Base-by-base conservation (phyloP, 352 stramenopile species). In the Pseudoperonospora humuli region DNA sequence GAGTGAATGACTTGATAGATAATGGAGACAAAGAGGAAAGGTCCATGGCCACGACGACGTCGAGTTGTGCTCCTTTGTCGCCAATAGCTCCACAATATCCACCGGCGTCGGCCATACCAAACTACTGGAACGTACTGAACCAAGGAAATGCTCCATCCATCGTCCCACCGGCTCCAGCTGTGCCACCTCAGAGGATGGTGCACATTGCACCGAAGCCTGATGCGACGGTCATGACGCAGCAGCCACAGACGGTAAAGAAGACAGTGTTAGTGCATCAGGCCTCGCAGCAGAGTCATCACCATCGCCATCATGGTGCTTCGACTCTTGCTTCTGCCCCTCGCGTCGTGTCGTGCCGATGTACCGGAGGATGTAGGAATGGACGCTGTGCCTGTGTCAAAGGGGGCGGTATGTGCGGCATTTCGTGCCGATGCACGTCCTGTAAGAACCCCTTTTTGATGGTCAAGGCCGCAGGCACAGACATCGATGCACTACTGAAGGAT, bases 401-500 rank as follows among this genome's bases (percentile, higher is more conserved):
- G 34, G 75, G 75, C 32, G 78, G 70, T 23, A 88, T 87, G 75
- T 91, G 79, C 33, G 73, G 73, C 18, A 46, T 56, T 9, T 74
- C 72, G 19, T 91, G 79, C 42, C 79, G 79, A 23, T 91, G 79
- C 63, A 91, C 79, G 37, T 88, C 75, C 9, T 91, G 79, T 64
- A 88, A 91, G 61, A 91, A 91, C 61, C 79, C 79, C 25, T 91
- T 87, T 42, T 51, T 84, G 45, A 85, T 85, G 68, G 78, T 91
- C 28, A 82, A 87, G 48, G 70, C 70, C 0, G 75, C 75, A 1
- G 79, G 79, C 14, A 76, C 76, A 14, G 68, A 88, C 43, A 86
- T 91, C 39, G 72, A 86, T 23, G 73, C 73, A 11, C 40, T 91
- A 35, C 57, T 86, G 1, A 51, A 84, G 42, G 79, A 91, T 50